These are phyloP conservation scores for Penicillium sp. DNA, from an alignment of 2,329 filamentous ascomycete genomes.

Conservation along the genomic window DNA sequence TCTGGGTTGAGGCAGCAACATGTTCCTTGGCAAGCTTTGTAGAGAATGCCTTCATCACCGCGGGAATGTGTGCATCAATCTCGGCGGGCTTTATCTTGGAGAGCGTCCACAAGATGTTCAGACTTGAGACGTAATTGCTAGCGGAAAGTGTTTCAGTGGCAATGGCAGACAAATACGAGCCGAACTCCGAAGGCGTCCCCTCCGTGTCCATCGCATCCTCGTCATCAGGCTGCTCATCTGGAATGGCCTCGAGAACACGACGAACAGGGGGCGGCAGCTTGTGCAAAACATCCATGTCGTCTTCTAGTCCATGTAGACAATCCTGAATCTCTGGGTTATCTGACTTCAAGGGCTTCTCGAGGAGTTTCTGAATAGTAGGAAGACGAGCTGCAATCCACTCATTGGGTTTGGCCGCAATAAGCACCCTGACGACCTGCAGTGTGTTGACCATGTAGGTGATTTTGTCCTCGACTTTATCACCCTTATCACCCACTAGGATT, in stretches of 20 bases:
- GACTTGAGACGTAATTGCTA: conserved; percentile 77
- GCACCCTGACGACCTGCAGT: conserved; percentile 83
- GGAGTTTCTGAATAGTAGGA: conserved; percentile 73
- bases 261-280: conserved; percentile 72
- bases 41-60: conserved; percentile 90
- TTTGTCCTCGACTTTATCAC: conserved; percentile 76
- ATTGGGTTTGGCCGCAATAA: conserved; percentile 81
- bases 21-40: conserved; percentile 91
- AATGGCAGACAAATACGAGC: conserved; percentile 77
- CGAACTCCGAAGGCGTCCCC: conserved; percentile 77
- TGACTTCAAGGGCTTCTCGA: conserved; percentile 84
- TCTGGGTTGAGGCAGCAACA: conserved; percentile 65
- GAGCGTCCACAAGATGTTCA: conserved; percentile 91
- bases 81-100: conserved; percentile 79
- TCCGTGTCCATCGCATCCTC: conserved; percentile 78
- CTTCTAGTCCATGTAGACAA: conserved; percentile 73
- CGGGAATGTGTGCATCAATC: conserved; percentile 82
- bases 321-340: conserved; percentile 93
- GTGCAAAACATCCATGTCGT: conserved; percentile 65
- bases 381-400: conserved; percentile 86
- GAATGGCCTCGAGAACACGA: conserved; percentile 83
- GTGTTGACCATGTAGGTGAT: conserved; percentile 89
- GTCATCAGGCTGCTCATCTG: conserved; percentile 74
- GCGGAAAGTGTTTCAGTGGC: conserved; percentile 83
- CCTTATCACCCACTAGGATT: conserved; percentile 78